Percentiles rank a stretch among this genome's conserved stretches.
These are phyloP conservation scores for Starmerella potacharoeniae DNA, from an alignment of 805 yeast species.

Conservation along the genomic window DNA sequence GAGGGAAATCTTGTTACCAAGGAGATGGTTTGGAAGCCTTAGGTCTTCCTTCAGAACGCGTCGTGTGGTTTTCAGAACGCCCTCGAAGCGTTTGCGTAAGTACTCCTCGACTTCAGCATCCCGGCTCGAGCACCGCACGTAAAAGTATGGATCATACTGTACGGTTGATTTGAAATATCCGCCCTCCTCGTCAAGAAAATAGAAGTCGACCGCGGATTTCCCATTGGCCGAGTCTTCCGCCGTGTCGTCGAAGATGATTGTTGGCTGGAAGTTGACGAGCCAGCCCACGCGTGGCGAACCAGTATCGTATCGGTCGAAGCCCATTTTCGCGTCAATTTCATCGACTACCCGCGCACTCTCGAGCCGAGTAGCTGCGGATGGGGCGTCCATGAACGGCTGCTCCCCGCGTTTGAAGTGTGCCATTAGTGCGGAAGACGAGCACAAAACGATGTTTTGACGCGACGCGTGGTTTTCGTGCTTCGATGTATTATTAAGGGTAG, in stretches of 20 bases:
- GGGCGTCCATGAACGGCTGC: slow-evolving; percentile 12
- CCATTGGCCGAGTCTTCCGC: slow-evolving; percentile 40
- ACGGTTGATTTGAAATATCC: slow-evolving; percentile 84
- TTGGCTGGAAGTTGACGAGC: slow-evolving; percentile 90
- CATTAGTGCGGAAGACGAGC: not conserved
- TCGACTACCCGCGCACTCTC: slow-evolving; percentile 32
- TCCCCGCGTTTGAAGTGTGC: slow-evolving; percentile 17
- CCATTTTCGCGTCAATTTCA: slow-evolving; percentile 69
- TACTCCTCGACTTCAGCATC: slow-evolving; percentile 80
- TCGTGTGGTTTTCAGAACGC: slow-evolving; percentile 43
- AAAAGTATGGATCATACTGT: slow-evolving; percentile 78
- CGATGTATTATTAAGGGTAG: not conserved
- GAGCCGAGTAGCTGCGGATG: slow-evolving; percentile 13
- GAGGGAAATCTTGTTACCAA: slow-evolving; percentile 57
- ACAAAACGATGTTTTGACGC: slow-evolving; percentile 4
- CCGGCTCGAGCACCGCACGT: slow-evolving; percentile 41
- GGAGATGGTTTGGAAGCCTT: slow-evolving; percentile 69
- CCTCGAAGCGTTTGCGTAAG: slow-evolving; percentile 55
- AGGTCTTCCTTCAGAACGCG: slow-evolving; percentile 68
- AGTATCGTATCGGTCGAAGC: slow-evolving; percentile 66
- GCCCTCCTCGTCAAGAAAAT: slow-evolving; percentile 92
- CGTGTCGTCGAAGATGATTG: slow-evolving; percentile 31
- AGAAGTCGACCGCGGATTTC: slow-evolving; percentile 81
- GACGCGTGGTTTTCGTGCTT: slow-evolving; percentile 7
- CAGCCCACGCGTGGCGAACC: slow-evolving; percentile 74